Evolutionary conservation across 495 filamentous ascomycete species (phyloP), one percentile per base, ranked within the genome.

Genomic region (Echria macrotheca): DNA sequence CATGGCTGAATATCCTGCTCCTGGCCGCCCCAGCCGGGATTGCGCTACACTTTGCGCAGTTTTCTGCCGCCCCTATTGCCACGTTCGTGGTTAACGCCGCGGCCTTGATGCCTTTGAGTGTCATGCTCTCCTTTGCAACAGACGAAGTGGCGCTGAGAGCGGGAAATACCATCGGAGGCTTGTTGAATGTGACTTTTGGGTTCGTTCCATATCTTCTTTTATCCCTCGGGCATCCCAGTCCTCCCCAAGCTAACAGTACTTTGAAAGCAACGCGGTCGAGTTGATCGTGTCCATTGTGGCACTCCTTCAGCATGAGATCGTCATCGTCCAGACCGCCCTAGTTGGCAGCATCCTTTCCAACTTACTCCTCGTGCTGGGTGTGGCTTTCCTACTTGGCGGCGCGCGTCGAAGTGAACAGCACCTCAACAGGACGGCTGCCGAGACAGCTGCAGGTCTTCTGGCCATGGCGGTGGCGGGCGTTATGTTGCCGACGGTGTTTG

Each of bases 271-370:
- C 58, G 91, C 91, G 4, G 89, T 95, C 49, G 91, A 96, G 61
- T 63, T 96, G 52, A 96, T 96, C 52, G 86, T 96, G 29, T 82
- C 87, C 14, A 84, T 96, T 55, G 83, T 95, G 39, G 89, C 89
- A 0, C 70, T 96, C 31, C 66, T 75, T 15, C 70, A 91, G 42
- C 61, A 75, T 26, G 75, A 97, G 67, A 78, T 94, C 21, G 72
- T 85, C 32, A 94, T 97, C 56, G 91, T 96, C 2, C 86, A 96
- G 65, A 95, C 91, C 1, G 96, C 91, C 2, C 69, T 96, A 10
- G 86, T 96, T 50, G 91, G 91, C 22, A 86, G 81, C 63, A 95
- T 96, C 63, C 69, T 96, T 14, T 95, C 90, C 15, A 96, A 96
- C 62, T 67, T 96, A 41, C 83, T 96, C 4, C 76, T 96, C 17